phyloP scores from a whole-genome alignment of 768 basidiomycete species.

The Nidula microcarpa region DNA sequence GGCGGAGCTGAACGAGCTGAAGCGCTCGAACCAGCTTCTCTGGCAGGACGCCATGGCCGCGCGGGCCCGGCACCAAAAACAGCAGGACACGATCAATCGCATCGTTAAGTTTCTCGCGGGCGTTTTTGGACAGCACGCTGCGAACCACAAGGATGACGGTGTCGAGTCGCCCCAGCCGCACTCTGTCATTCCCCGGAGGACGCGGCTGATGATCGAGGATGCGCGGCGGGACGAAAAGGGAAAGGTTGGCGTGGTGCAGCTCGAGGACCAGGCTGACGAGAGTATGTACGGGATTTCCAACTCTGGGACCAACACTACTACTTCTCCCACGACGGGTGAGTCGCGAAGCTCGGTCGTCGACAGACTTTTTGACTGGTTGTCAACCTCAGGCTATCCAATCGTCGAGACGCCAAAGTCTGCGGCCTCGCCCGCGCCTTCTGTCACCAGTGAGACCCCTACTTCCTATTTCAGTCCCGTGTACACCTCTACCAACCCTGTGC shows the following conservation, averaged over 20 bases:
- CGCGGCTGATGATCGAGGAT: constrained; percentile 66
- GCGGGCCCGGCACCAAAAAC: constrained; percentile 80
- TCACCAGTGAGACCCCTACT: constrained; percentile 24
- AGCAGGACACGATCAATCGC: constrained; percentile 93
- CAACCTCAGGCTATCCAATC: constrained; percentile 34
- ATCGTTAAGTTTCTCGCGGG: constrained; percentile 94
- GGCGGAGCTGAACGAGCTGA: constrained; percentile 82
- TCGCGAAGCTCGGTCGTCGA: not conserved
- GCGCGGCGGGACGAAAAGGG: constrained; percentile 33
- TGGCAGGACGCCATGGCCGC: constrained; percentile 89
- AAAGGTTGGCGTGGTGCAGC: constrained; percentile 25
- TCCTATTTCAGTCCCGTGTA: constrained; percentile 12
- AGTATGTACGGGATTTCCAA: not conserved
- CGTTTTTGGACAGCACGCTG: constrained; percentile 67
- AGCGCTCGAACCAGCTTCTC: constrained; percentile 81
- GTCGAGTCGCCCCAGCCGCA: constrained; percentile 24
- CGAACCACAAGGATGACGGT: constrained; percentile 22
- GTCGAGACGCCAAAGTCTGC: constrained; percentile 43
- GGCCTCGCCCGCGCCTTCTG: constrained; percentile 30
- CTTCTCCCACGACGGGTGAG: no score
- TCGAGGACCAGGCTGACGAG: constrained; percentile 11
- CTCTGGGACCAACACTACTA: no score
- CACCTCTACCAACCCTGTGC: constrained; percentile 3
- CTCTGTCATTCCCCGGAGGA: constrained; percentile 46
- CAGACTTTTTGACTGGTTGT: constrained; percentile 6